Evolutionary conservation across 345 rosid genomes (phyloP), one percentile per base, ranked within the genome.

Genomic region (Cardamine resedifolia): DNA sequence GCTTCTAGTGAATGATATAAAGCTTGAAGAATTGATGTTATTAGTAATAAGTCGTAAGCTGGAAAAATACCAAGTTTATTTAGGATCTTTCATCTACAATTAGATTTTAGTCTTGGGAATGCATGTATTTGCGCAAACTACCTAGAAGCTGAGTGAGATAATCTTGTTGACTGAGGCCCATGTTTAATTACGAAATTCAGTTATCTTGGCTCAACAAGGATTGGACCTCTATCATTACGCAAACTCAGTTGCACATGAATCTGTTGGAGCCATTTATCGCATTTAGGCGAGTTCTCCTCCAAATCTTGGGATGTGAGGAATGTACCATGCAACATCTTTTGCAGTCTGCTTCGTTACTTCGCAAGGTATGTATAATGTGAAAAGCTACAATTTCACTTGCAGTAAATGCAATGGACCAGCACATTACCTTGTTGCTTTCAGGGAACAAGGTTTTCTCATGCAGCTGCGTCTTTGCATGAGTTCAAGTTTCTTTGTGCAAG

Each of bases 251-350:
- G 71, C 98, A 94, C 81, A 86, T 94, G 97, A 87, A 84, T 83
- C 80, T 94, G 79, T 79, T 94, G 74, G 98, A 91, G 76, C 97
- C 98, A 73, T 88, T 94, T 76, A 87, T 88, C 64, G 91, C 95
- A 72, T 91, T 94, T 76, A 88, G 98, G 78, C 80, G 91, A 51
- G 88, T 88, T 49, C 84, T 94, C 48, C 96, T 91, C 77, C 88
- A 91, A 80, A 83, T 87, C 69, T 76, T 94, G 88, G 79, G 83
- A 50, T 89, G 95, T 64, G 72, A 79, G 66, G 83, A 84, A 64
- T 84, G 82, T 64, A 77, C 81, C 24, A 78, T 78, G 73, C 85
- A 86, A 65, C 90, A 94, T 81, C 96, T 88, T 73, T 83, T 94
- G 89, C 96, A 86, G 71, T 91, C 98, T 73, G 88, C 95, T 50